Evolutionary conservation across 164 flowering plant species (phyloP).

Genomic region (Aristolochia fimbriata): DNA sequence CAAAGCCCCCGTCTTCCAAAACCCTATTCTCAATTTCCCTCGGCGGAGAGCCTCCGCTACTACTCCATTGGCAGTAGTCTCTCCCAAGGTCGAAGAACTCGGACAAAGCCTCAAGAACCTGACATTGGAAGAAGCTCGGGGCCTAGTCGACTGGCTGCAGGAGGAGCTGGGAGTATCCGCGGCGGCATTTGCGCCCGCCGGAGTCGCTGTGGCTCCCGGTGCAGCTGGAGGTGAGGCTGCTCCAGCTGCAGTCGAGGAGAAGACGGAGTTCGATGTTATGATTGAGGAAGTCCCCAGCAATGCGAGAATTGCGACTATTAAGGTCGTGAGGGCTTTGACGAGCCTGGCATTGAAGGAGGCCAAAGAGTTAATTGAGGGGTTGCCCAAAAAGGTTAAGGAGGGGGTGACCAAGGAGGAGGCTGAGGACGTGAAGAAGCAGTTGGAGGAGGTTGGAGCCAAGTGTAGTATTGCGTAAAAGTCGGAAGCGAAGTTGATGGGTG

Average conservation of each 20-base stretch:
- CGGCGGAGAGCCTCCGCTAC: slow-evolving; percentile 27
- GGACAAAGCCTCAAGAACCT: slow-evolving; percentile 48
- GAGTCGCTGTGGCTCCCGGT: slow-evolving; percentile 29
- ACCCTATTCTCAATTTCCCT: slow-evolving; percentile 11
- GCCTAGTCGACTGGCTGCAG: slow-evolving; percentile 69
- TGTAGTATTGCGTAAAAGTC: slow-evolving; percentile 35
- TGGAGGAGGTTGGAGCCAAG: slow-evolving; percentile 93
- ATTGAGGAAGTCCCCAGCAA: slow-evolving; percentile 88
- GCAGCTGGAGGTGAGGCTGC: slow-evolving; percentile 33
- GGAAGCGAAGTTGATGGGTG: background rate
- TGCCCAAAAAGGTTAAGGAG: slow-evolving; percentile 92
- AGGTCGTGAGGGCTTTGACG: slow-evolving; percentile 80
- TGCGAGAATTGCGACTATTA: slow-evolving; percentile 76
- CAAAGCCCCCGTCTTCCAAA: slow-evolving; percentile 11
- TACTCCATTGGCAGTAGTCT: slow-evolving; percentile 33
- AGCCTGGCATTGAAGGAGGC: slow-evolving; percentile 91
- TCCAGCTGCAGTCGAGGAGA: slow-evolving; percentile 70
- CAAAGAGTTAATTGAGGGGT: slow-evolving; percentile 85
- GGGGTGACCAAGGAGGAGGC: slow-evolving; percentile 84
- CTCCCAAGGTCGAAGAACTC: slow-evolving; percentile 53
- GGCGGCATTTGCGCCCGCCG: slow-evolving; percentile 78
- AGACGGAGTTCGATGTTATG: slow-evolving; percentile 92
- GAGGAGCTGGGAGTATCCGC: slow-evolving; percentile 91
- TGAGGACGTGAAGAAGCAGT: slow-evolving; percentile 89
- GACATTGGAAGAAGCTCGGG: slow-evolving; percentile 59